Evolutionary conservation across 495 filamentous ascomycete species (phyloP).

Genomic region (Pyrenula massariospora): DNA sequence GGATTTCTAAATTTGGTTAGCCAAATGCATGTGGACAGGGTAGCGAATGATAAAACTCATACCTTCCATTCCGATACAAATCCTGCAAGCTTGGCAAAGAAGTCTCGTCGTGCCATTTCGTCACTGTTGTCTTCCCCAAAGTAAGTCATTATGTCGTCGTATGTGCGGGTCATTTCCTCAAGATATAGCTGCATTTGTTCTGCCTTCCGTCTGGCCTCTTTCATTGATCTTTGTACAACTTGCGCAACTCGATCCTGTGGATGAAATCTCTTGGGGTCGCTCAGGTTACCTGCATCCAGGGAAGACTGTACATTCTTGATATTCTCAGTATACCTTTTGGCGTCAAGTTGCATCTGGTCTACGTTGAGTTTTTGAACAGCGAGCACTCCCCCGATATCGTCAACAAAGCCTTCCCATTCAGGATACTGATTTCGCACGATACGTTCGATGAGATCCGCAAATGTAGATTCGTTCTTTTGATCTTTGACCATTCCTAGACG

Average conservation of each 20-base stretch:
- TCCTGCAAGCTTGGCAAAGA: conserved; percentile 86
- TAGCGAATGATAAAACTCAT: conserved; percentile 12
- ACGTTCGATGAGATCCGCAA: conserved; percentile 93
- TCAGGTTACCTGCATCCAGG: conserved; percentile 87
- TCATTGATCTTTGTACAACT: conserved; percentile 87
- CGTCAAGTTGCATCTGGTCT: conserved; percentile 78
- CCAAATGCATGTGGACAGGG: background rate
- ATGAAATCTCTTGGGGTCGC: conserved; percentile 95
- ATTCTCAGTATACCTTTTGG: conserved; percentile 90
- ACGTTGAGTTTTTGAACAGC: conserved; percentile 88
- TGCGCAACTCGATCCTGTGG: conserved; percentile 91
- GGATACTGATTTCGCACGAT: conserved; percentile 94
- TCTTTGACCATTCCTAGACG: conserved; percentile 96
- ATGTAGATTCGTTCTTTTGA: conserved; percentile 93
- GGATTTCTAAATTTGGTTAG: conserved; percentile 49
- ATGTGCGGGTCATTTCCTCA: conserved; percentile 82
- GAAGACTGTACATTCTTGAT: conserved; percentile 86
- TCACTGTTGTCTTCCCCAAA: conserved; percentile 91
- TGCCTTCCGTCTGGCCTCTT: conserved; percentile 89
- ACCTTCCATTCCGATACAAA: conserved; percentile 93
- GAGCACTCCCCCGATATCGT: conserved; percentile 75
- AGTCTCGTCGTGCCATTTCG: conserved; percentile 89
- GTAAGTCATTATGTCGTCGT: conserved; percentile 93
- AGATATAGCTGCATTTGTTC: conserved; percentile 92
- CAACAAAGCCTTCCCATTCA: conserved; percentile 80